Evolutionary conservation across 2,329 filamentous ascomycete species (phyloP).

Genomic region (Tolypocladium tundrense): DNA sequence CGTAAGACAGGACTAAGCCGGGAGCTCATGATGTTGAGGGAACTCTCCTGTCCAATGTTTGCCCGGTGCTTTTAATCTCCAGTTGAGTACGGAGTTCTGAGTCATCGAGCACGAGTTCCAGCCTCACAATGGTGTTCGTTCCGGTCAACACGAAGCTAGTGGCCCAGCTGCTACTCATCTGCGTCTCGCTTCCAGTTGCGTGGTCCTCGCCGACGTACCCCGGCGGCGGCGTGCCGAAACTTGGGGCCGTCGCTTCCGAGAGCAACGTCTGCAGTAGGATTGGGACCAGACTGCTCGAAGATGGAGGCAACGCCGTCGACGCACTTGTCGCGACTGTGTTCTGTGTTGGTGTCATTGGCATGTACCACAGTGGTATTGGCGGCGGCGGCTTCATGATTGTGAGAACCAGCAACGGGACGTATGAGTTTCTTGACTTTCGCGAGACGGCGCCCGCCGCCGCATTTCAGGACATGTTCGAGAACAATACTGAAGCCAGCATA

Average conservation of each 20-base stretch:
- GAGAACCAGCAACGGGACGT: slow-evolving; percentile 51
- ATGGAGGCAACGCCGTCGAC: slow-evolving; percentile 58
- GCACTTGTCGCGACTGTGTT: slow-evolving; percentile 54
- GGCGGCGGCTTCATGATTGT: slow-evolving; percentile 74
- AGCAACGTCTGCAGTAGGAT: slow-evolving; percentile 48
- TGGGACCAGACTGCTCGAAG: slow-evolving; percentile 44
- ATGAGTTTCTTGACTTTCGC: slow-evolving; percentile 77
- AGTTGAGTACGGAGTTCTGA: background rate
- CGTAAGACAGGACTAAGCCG: no score
- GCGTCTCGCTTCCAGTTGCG: background rate
- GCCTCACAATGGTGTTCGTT: background rate
- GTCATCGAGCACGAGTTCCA: background rate
- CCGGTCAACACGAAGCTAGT: background rate
- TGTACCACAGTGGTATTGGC: slow-evolving; percentile 62
- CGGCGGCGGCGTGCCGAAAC: slow-evolving; percentile 8
- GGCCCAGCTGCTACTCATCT: background rate
- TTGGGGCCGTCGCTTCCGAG: slow-evolving; percentile 53
- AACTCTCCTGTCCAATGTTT: background rate
- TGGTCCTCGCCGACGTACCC: background rate
- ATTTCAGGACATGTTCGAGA: slow-evolving; percentile 70
- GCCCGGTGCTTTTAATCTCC: background rate
- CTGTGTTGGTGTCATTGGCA: slow-evolving; percentile 52
- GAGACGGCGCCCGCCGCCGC: slow-evolving; percentile 75
- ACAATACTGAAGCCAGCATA: slow-evolving; percentile 53
- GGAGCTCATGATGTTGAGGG: background rate